phyloP scores from a whole-genome alignment of 2,329 filamentous ascomycete species.

The Monosporascus sp. region DNA sequence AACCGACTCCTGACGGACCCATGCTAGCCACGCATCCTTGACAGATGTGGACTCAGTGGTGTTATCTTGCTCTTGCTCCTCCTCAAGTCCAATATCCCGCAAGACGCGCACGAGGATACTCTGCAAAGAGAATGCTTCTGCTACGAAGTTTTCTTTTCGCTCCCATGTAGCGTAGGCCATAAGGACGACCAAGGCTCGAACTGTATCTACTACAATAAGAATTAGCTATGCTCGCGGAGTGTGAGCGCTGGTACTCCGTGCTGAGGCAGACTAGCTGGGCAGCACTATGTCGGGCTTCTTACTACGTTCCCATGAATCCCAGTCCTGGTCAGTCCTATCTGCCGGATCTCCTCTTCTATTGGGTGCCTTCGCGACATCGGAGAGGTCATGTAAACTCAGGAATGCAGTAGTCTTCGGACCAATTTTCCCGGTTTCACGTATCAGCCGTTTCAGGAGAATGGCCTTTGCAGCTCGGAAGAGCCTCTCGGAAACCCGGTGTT shows the following conservation, averaged over 20 bases:
- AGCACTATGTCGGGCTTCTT: neutral
- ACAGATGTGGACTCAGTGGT: conserved; percentile 1
- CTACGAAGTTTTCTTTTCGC: conserved; percentile 24
- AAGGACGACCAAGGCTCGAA: conserved; percentile 28
- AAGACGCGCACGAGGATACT: conserved; percentile 28
- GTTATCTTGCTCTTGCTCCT: conserved; percentile 13
- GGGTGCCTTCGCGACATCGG: neutral
- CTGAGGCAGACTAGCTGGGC: neutral
- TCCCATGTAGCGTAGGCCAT: conserved; percentile 37
- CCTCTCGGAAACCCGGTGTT: conserved; percentile 28
- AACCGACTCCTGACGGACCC: conserved; percentile 27
- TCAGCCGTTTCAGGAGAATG: conserved; percentile 26
- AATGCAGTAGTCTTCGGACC: conserved; percentile 20
- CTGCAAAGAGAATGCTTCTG: conserved; percentile 31
- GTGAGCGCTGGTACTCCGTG: too few species aligned
- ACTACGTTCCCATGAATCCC: conserved; percentile 20
- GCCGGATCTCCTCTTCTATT: neutral
- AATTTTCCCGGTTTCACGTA: conserved; percentile 16
- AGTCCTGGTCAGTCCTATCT: conserved; percentile 3
- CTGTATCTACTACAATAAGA: conserved; percentile 21
- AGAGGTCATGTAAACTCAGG: conserved; percentile 14
- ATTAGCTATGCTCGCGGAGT: neutral
- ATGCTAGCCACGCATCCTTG: conserved; percentile 22
- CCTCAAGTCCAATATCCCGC: conserved; percentile 26
- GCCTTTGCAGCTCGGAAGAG: conserved; percentile 29